A percentile compares a stretch with the other conserved stretches of the same genome.
phyloP scores from a whole-genome alignment of 208 protist genomes.

The Acanthamoeba triangularis region DNA sequence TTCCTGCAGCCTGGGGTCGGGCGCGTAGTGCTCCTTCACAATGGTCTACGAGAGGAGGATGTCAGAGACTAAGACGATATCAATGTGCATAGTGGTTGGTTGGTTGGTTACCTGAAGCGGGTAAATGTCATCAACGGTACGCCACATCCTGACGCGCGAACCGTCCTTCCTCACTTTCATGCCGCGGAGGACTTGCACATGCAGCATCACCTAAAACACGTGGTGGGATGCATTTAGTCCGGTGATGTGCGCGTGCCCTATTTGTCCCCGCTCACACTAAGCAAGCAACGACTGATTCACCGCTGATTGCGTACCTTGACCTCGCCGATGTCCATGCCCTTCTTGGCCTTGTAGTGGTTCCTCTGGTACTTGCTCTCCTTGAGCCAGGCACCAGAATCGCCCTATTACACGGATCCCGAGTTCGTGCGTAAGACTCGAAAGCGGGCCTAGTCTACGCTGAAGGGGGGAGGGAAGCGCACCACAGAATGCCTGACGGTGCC shows the following conservation, averaged over 20 bases:
- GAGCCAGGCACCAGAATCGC: conserved; percentile 30
- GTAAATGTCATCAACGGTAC: conserved; percentile 53
- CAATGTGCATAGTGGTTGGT: too few relatives aligned
- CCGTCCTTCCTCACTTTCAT: conserved; percentile 25
- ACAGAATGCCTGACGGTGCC: conserved; percentile 44
- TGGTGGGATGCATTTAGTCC: background rate
- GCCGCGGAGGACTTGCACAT: conserved; percentile 48
- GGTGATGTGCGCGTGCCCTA: background rate
- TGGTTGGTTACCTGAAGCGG: conserved; percentile 26
- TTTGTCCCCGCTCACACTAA: background rate
- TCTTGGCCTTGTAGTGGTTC: conserved; percentile 69
- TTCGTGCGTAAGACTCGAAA: too few relatives aligned
- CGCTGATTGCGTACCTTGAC: conserved; percentile 11
- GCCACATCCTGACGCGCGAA: conserved; percentile 31
- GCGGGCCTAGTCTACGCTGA: too few relatives aligned
- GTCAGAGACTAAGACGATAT: too few relatives aligned
- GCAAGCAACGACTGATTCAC: background rate
- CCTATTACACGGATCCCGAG: background rate
- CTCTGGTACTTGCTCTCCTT: conserved; percentile 76
- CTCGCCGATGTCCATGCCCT: conserved; percentile 67
- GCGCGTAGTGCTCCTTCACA: conserved; percentile 43
- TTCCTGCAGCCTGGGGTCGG: conserved; percentile 68
- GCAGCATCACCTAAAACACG: conserved; percentile 54
- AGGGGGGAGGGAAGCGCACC: background rate
- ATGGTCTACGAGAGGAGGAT: background rate